Evolutionary conservation across 306 rosid species (phyloP).

Genomic region (Fragaria iinumae): DNA sequence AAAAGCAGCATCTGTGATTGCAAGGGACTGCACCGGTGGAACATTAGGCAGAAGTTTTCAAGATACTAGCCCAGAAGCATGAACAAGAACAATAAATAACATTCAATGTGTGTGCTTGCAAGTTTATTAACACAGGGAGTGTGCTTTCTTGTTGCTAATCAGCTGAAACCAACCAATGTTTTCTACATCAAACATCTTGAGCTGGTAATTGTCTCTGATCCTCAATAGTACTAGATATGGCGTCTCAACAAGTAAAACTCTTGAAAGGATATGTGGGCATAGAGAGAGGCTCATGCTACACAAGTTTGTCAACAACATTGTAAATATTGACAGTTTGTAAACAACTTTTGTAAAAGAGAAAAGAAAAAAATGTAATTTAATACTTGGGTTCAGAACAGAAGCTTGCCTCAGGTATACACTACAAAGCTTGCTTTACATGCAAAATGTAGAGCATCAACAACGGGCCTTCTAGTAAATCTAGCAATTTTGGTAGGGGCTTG

Average conservation of each 20-base stretch:
- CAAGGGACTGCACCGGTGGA: slow-evolving; percentile 15
- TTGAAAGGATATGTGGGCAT: not conserved
- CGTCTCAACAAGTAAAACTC: slow-evolving; percentile 7
- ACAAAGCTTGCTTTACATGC: not conserved
- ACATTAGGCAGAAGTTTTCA: slow-evolving; percentile 16
- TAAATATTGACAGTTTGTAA: not conserved
- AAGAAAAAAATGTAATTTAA: not conserved
- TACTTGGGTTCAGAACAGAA: not conserved
- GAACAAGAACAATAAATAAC: not conserved
- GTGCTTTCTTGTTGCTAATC: not conserved
- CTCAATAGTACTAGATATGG: not conserved
- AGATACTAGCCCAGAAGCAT: not conserved
- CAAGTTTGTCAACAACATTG: not conserved
- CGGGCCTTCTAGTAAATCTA: not conserved
- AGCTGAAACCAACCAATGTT: not conserved
- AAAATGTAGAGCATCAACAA: not conserved
- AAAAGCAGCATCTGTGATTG: slow-evolving; percentile 19
- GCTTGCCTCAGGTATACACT: not conserved
- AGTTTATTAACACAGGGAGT: not conserved
- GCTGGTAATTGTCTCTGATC: not conserved
- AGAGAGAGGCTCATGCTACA: slow-evolving; percentile 9
- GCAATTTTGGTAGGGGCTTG: not conserved
- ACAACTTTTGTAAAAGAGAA: not conserved
- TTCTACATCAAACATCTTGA: slow-evolving; percentile 4
- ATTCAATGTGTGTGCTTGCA: not conserved